Evolutionary conservation across 225 moss, liverwort and hornwort species (phyloP).

Genomic region (Antitrichia curtipendula): DNA sequence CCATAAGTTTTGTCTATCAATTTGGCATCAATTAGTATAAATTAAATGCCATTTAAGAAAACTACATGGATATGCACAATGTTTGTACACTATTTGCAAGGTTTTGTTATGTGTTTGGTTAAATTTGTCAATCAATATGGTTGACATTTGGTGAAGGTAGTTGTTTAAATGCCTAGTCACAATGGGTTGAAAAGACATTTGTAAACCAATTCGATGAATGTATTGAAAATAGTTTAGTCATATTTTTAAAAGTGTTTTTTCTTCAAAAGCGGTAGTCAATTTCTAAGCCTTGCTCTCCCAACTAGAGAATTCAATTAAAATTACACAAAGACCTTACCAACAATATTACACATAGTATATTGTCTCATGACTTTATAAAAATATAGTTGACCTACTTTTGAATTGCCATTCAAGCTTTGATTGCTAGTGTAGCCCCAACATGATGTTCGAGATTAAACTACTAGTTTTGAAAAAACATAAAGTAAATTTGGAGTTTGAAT

Average conservation of each 20-base stretch:
- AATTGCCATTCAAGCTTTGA: background rate
- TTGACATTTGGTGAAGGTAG: fast-evolving
- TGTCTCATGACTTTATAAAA: background rate
- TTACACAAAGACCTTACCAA: background rate
- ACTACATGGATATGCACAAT: background rate
- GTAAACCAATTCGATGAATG: background rate
- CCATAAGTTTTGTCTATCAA: background rate
- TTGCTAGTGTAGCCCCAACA: background rate
- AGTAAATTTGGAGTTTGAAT: background rate
- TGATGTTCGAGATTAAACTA: background rate
- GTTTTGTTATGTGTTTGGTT: background rate
- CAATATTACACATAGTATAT: background rate
- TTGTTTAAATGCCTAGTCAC: background rate
- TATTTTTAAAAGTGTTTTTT: background rate
- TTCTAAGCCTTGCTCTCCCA: background rate
- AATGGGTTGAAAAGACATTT: background rate
- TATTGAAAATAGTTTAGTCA: background rate
- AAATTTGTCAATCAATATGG: background rate
- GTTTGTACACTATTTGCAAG: background rate
- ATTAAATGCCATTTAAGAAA: background rate
- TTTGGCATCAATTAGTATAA: background rate
- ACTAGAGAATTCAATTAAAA: background rate
- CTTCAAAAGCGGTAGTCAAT: background rate
- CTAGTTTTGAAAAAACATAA: background rate
- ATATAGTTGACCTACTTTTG: too few species aligned